Base-by-base conservation (phyloP, 1,284 basidiomycete species). In the Cryptococcus deneoformans region DNA sequence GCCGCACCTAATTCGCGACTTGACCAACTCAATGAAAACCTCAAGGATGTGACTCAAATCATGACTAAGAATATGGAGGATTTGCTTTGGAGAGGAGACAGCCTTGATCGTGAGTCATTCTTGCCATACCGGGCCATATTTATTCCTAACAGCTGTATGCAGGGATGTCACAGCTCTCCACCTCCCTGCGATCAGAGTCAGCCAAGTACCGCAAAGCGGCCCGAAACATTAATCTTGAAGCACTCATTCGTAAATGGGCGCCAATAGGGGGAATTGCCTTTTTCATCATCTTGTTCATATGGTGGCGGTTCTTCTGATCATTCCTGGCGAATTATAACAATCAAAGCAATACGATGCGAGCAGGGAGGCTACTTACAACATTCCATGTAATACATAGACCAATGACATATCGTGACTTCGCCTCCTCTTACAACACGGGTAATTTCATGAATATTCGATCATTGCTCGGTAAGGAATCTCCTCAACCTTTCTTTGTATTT, bases 51-150 rank as follows among this genome's bases (percentile, higher is more conserved):
- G 57, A 98, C 95, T 50, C 82, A 91, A 66, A 98, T 99, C 79
- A 99, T 99, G 96, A 98, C 95, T n/a, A 99, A 99, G 81, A 99
- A 99, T 76, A 99, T 99, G 95, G 96, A 99, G 77, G 96, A 99
- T 78, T 80, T 99, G 56, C 80, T 99, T 42, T 98, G 94, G 95
- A 83, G 95, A 75, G 95, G 95, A 24, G 95, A 99, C 75, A 94
- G 91, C 43, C 82, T 99, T 60, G 95, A 98, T 76, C 85, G 94
- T 93, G 70, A 68, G 88, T 71, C 20, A 20, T 20, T 29, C 48
- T 46, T 10, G n/a, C 11, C 1, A 7, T 36, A 9, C 44, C 12
- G 5, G 29, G 42, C 37, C 12, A 8, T 16, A 29, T 16, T 20
- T 29, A 6, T 10, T n/a, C 12, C 7, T 16, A n/a, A 48, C 39